Conservation (phyloP, 2,329 filamentous ascomycete genomes). For the Aspergillus cejpii region DNA sequence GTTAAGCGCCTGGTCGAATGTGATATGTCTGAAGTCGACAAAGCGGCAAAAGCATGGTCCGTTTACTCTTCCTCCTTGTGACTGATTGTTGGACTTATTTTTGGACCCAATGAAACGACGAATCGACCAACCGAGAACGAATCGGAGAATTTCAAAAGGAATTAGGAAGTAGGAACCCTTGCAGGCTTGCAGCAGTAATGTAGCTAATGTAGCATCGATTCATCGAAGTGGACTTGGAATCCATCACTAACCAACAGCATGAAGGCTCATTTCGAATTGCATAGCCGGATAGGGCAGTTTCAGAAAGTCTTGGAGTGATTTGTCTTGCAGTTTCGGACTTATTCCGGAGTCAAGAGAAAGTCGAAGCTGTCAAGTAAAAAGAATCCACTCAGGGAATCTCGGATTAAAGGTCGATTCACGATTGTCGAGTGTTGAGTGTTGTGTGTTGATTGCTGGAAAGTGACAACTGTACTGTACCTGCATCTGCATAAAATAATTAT, state of each 20-base stretch:
- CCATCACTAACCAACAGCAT: background rate
- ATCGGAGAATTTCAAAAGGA: conserved; percentile 14
- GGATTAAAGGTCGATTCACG: too few species aligned
- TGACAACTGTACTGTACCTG: too few species aligned
- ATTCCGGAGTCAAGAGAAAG: background rate
- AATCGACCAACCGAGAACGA: background rate
- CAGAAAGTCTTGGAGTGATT: background rate
- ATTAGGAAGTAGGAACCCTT: too few species aligned
- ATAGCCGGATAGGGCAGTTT: background rate
- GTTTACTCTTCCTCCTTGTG: conserved; percentile 1
- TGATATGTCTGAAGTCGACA: conserved; percentile 7
- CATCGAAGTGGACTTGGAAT: background rate
- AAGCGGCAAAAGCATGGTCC: conserved; percentile 2
- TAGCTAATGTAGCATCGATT: too few species aligned
- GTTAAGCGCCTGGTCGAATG: background rate
- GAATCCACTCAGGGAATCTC: too few species aligned
- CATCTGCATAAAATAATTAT: too few species aligned
- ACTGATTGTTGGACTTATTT: background rate
- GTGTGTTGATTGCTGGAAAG: too few species aligned
- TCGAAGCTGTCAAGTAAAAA: background rate
- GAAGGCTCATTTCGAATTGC: background rate
- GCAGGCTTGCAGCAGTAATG: background rate
- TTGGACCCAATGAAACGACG: background rate
- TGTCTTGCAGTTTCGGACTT: background rate
- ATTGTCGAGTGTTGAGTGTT: too few species aligned